Base-by-base conservation (phyloP, 2,329 filamentous ascomycete species). In the Dryadomyces sulphureus region DNA sequence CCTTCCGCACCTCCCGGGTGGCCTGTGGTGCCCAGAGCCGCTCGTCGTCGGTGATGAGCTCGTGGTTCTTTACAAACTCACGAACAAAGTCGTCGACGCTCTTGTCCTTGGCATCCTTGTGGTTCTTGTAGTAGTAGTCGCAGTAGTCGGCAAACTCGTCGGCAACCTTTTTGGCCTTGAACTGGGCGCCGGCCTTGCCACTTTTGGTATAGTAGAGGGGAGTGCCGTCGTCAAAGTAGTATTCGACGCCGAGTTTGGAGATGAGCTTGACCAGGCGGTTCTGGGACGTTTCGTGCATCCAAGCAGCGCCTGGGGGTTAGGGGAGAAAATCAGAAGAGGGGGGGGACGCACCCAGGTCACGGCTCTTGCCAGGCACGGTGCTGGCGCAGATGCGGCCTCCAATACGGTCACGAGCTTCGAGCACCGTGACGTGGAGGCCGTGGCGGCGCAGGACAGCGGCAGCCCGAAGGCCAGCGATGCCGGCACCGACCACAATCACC, bases 401-500 rank as follows among this genome's bases (percentile, higher is more conserved):
- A 45, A 78, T 60, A 38, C 73, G 62, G 55, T 73, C 59, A 43
- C 74, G 61, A 0, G 67, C 75, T 56, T 78, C 75, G 12, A 77
- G 59, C 17, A 79, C 70, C 0, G 71, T 73, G 9, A 79, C 73
- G 39, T 68, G 61, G 49, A 68, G 67, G 3, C 72, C 73, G 52
- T 68, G 63, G 45, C 68, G 62, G 2, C 75, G 55, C 12, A 79
- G 57, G 1, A 77, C 57, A 48, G 75, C 72, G 24, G 75, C 73
- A 52, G 70, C 75, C 49, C 72, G 63, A 40, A 78, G 60, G 1
- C 74, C 75, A 14, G 73, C 66, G 30, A 77, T 63, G 6, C 75
- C 75, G 21, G 73, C 73, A 14, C 74, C 75, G 3, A 79, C 62
- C 35, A 79, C 62, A 24, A 45, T 45, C 36, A 40, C 43, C 32